These are phyloP conservation scores for Citrus medica DNA, from an alignment of 345 rosid species.

Conservation along the genomic window DNA sequence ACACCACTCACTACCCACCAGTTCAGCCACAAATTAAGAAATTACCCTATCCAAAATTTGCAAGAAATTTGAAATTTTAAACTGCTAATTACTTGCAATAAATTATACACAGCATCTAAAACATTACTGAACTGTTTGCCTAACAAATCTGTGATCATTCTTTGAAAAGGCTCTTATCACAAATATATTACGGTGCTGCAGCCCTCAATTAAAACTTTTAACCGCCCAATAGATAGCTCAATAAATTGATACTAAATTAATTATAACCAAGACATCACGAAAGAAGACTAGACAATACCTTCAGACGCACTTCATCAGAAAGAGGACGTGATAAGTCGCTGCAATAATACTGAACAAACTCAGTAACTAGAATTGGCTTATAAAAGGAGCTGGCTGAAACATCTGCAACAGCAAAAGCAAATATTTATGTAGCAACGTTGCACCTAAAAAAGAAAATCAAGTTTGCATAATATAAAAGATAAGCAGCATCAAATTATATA, in stretches of 20 bases:
- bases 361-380: conserved; percentile 58
- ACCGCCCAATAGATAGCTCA: not conserved
- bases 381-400: conserved; percentile 70
- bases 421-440: not conserved
- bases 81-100: not conserved
- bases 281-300: conserved; percentile 30
- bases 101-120: not conserved
- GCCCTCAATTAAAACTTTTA: not conserved
- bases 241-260: not conserved
- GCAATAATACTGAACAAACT: conserved; percentile 29
- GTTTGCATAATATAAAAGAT: not conserved
- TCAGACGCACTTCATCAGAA: conserved; percentile 47
- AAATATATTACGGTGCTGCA: not conserved
- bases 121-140: not conserved
- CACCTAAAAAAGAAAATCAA: not conserved
- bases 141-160: not conserved
- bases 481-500: not conserved
- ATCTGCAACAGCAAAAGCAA: conserved; percentile 35
- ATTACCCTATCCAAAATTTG: not conserved
- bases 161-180: not conserved
- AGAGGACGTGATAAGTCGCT: conserved; percentile 43
- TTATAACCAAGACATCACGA: not conserved
- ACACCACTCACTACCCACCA: not conserved
- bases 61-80: not conserved
- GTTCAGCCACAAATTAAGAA: not conserved